Percentiles rank a stretch among this genome's conserved stretches.
Conservation (phyloP, 2,329 filamentous ascomycete genomes). For the Ophiocordyceps unilateralis region DNA sequence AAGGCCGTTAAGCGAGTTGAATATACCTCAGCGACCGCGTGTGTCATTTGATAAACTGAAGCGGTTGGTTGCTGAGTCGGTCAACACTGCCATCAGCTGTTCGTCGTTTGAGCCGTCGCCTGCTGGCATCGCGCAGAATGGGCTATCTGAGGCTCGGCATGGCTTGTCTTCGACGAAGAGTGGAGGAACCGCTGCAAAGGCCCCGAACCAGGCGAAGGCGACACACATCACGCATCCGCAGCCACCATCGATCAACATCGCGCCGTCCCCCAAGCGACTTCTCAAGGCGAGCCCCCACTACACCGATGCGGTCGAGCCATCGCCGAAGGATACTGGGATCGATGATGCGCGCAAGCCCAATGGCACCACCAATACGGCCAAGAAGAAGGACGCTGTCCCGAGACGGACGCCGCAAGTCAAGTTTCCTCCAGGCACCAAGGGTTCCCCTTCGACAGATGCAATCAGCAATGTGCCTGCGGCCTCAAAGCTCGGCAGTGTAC, state of each 20-base stretch:
- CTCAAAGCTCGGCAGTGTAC: neutral
- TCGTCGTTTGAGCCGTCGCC: constrained; percentile 3
- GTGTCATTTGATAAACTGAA: constrained; percentile 26
- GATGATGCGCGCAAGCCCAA: neutral
- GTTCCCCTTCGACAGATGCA: constrained; percentile 6
- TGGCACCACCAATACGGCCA: neutral
- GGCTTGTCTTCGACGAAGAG: constrained; percentile 2
- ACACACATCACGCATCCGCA: neutral
- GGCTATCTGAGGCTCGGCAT: constrained; percentile 3
- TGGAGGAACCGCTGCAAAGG: constrained; percentile 3
- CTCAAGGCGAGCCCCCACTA: neutral
- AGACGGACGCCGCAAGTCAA: constrained; percentile 12
- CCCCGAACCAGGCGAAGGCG: constrained; percentile 4
- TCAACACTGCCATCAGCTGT: constrained; percentile 6
- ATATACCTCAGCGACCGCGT: constrained; percentile 31
- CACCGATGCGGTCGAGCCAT: neutral
- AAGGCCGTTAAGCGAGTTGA: constrained; percentile 31
- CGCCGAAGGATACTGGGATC: neutral
- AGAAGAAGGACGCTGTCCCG: neutral
- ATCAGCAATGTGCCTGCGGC: neutral
- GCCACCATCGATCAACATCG: neutral
- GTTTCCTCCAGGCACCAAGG: constrained; percentile 16
- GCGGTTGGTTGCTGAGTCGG: constrained; percentile 16
- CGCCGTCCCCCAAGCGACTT: neutral
- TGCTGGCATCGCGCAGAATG: constrained; percentile 2